Evolutionary conservation across 2,329 filamentous ascomycete genomes (phyloP).

Genomic region (Diaporthe helianthi): DNA sequence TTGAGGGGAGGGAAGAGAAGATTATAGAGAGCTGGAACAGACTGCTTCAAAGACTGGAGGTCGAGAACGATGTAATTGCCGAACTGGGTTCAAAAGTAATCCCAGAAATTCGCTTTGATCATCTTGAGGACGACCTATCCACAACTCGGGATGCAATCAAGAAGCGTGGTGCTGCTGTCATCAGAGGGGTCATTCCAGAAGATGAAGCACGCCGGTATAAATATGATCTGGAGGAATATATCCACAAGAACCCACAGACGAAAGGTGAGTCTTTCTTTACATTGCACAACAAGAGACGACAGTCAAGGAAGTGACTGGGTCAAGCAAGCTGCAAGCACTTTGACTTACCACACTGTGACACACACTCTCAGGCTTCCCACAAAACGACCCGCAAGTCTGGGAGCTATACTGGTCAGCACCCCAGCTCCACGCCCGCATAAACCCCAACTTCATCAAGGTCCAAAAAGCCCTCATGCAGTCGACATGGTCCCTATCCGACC

Average conservation of each 20-base stretch:
- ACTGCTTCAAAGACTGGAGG: constrained; percentile 52
- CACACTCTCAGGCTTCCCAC: constrained; percentile 63
- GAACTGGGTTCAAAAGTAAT: constrained; percentile 55
- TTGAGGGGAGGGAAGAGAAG: constrained; percentile 55
- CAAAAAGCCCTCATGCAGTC: constrained; percentile 66
- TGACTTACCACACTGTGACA: constrained; percentile 47
- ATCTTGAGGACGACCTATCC: constrained; percentile 50
- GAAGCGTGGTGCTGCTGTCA: constrained; percentile 68
- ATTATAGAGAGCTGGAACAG: constrained; percentile 57
- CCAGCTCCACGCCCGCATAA: constrained; percentile 71
- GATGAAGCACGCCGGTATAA: constrained; percentile 71
- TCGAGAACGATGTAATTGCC: constrained; percentile 57
- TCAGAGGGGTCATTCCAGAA: constrained; percentile 70
- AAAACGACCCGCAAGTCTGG: constrained; percentile 72
- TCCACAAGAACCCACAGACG: constrained; percentile 66
- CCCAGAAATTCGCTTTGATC: constrained; percentile 57
- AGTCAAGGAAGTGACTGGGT: neutral
- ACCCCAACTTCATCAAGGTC: constrained; percentile 67
- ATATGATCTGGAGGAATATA: constrained; percentile 68
- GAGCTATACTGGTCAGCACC: constrained; percentile 78
- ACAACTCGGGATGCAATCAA: constrained; percentile 56
- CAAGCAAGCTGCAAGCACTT: neutral
- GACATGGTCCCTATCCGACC: constrained; percentile 28
- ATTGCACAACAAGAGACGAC: neutral
- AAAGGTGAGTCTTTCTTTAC: constrained; percentile 15